These are phyloP conservation scores for Rhodomyrtus psidioides DNA, from an alignment of 441 rosid species.

Conservation along the genomic window DNA sequence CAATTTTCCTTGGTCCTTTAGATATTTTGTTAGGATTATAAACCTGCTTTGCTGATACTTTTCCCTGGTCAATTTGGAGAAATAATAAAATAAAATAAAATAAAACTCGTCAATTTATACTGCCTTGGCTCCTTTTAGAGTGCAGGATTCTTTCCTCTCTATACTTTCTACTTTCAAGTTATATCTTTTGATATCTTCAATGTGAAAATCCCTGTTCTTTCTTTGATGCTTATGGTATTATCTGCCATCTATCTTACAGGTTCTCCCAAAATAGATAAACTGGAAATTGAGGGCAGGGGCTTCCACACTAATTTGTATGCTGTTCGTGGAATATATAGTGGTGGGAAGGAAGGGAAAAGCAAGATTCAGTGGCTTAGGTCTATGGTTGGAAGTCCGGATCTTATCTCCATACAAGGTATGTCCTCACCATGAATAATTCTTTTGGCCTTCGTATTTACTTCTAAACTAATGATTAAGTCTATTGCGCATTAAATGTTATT, in stretches of 20 bases:
- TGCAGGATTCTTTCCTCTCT: not conserved
- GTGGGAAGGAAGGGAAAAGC: constrained; percentile 98
- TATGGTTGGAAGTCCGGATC: constrained; percentile 98
- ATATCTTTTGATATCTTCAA: not conserved
- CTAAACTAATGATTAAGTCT: not conserved
- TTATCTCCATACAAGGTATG: constrained; percentile 86
- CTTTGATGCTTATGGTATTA: not conserved
- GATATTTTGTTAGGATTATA: not conserved
- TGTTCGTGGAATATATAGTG: constrained; percentile 77
- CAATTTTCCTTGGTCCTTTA: not conserved
- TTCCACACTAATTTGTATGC: constrained; percentile 92
- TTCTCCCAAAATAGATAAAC: constrained; percentile 74
- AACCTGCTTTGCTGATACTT: not conserved
- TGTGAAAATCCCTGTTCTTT: not conserved
- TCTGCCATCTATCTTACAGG: constrained; percentile 33
- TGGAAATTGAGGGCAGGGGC: constrained; percentile 94
- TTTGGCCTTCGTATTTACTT: not conserved
- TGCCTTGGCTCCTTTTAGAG: not conserved
- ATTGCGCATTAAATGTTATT: not conserved
- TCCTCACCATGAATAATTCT: not conserved
- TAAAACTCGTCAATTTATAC: not conserved
- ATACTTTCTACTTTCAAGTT: not conserved
- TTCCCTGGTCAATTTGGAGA: not conserved
- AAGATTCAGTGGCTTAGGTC: constrained; percentile 96
- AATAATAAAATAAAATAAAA: not conserved